Percentiles rank a stretch among this genome's conserved stretches.
These are phyloP conservation scores for Fusarium phyllophilum DNA, from an alignment of 2,329 filamentous ascomycete genomes.

Conservation along the genomic window DNA sequence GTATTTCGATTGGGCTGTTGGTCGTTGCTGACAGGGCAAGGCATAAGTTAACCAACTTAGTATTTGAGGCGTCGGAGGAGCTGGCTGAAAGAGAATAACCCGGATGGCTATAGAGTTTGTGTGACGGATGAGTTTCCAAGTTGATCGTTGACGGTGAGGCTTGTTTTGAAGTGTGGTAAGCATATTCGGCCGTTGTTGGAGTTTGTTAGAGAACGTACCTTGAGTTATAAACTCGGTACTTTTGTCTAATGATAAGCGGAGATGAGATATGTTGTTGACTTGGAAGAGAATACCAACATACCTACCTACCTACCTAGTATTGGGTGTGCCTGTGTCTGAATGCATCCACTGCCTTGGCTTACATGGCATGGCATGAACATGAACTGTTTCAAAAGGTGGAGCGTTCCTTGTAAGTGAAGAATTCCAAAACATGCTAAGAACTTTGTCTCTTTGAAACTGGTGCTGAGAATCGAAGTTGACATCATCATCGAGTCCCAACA, in stretches of 20 bases:
- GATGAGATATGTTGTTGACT: neutral
- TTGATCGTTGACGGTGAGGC: conserved; percentile 27
- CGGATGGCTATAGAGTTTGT: conserved; percentile 11
- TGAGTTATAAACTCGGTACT: neutral
- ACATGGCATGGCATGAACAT: conserved; percentile 32
- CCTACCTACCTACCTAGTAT: neutral
- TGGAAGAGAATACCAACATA: neutral
- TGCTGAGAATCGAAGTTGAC: neutral
- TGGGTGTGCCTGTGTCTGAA: conserved; percentile 8
- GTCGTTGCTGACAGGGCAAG: conserved; percentile 20
- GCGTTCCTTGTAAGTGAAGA: neutral
- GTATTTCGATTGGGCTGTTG: conserved; percentile 16
- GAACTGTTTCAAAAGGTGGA: conserved; percentile 32
- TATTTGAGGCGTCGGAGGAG: conserved; percentile 37
- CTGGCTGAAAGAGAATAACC: conserved; percentile 37
- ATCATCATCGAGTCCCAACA: conserved; percentile 7
- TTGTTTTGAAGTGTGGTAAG: conserved; percentile 7
- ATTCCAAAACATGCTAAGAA: conserved; percentile 1
- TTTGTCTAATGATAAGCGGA: neutral
- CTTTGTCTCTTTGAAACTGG: neutral
- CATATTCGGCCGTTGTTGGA: conserved; percentile 4
- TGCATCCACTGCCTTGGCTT: conserved; percentile 27
- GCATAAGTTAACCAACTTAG: neutral
- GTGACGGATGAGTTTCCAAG: neutral
- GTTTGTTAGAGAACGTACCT: neutral